These are phyloP conservation scores for Pichia sp. DNA, from an alignment of 1,139 yeast genomes.

Conservation along the genomic window DNA sequence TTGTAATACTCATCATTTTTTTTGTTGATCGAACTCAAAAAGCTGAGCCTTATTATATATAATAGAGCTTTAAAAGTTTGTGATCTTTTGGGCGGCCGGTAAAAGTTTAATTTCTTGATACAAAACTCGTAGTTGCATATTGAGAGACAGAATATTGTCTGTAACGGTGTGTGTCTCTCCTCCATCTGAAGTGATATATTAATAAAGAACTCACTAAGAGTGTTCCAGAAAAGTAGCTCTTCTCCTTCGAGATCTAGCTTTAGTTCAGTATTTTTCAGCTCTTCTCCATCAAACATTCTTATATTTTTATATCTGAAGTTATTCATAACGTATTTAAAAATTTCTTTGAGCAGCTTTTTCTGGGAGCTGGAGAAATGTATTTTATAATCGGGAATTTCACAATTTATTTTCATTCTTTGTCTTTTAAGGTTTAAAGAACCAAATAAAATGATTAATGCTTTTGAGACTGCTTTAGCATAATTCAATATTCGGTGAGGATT, in stretches of 20 bases:
- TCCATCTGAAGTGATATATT: conserved; percentile 9
- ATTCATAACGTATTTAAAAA: not conserved
- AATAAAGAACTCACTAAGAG: conserved; percentile 5
- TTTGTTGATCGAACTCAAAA: conserved; percentile 7
- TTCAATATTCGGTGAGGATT: not conserved
- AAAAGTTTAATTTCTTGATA: conserved; percentile 3
- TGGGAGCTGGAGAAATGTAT: conserved; percentile 2
- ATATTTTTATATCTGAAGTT: not conserved
- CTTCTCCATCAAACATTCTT: not conserved
- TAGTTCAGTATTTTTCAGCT: not conserved
- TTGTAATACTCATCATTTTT: conserved; percentile 9
- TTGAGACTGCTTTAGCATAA: conserved; percentile 3
- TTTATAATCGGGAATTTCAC: conserved; percentile 4
- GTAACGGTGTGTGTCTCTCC: conserved; percentile 8
- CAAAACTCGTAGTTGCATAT: conserved; percentile 7
- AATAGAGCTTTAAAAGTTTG: conserved; percentile 8
- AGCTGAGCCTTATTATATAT: conserved; percentile 13
- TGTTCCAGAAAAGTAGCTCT: conserved; percentile 3
- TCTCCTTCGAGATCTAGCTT: not conserved
- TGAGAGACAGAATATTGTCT: conserved; percentile 9
- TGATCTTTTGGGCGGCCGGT: conserved; percentile 5
- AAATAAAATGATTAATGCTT: conserved; percentile 4
- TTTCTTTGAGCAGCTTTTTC: not conserved
- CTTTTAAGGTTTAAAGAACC: conserved; percentile 4
- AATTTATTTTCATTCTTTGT: not conserved